A percentile compares a stretch with the other conserved stretches of the same genome.
phyloP scores from a whole-genome alignment of 495 filamentous ascomycete species.

The Chaetomium fimeti region DNA sequence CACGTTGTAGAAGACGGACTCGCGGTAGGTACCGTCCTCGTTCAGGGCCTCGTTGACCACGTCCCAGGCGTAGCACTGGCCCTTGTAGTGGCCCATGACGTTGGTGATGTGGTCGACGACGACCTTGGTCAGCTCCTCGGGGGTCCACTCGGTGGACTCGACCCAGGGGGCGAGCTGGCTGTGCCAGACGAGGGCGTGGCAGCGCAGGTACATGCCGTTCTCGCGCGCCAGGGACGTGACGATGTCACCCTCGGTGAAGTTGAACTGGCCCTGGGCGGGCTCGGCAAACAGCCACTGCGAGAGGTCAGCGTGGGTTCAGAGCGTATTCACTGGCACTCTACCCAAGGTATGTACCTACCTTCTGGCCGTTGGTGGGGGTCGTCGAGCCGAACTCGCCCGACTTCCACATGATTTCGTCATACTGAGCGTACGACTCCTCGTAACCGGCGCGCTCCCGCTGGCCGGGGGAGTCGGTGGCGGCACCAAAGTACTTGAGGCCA shows the following conservation, averaged over 20 bases:
- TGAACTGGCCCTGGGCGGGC: conserved; percentile 50
- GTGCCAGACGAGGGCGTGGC: conserved; percentile 63
- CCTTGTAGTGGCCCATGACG: conserved; percentile 56
- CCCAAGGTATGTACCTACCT: conserved; percentile 33
- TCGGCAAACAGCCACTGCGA: conserved; percentile 51
- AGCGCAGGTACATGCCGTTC: conserved; percentile 54
- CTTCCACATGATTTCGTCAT: conserved; percentile 44
- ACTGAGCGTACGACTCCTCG: conserved; percentile 30
- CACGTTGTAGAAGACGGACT: conserved; percentile 55
- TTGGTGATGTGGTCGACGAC: conserved; percentile 55
- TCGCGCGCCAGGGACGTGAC: conserved; percentile 45
- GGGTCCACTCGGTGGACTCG: conserved; percentile 52
- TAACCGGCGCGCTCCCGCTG: conserved; percentile 40
- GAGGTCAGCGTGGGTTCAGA: neutral
- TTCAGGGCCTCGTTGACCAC: conserved; percentile 71
- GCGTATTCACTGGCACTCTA: conserved; percentile 6
- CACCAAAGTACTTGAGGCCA: conserved; percentile 51
- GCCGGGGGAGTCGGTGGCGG: conserved; percentile 49
- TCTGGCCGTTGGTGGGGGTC: conserved; percentile 55
- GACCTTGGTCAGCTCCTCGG: conserved; percentile 49
- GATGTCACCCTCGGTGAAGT: conserved; percentile 53
- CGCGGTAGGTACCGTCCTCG: conserved; percentile 62
- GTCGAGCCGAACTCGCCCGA: conserved; percentile 52
- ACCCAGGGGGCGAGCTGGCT: conserved; percentile 59
- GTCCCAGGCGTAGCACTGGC: conserved; percentile 58